phyloP scores from a whole-genome alignment of 768 basidiomycete species.

The Agrocybe praecox region DNA sequence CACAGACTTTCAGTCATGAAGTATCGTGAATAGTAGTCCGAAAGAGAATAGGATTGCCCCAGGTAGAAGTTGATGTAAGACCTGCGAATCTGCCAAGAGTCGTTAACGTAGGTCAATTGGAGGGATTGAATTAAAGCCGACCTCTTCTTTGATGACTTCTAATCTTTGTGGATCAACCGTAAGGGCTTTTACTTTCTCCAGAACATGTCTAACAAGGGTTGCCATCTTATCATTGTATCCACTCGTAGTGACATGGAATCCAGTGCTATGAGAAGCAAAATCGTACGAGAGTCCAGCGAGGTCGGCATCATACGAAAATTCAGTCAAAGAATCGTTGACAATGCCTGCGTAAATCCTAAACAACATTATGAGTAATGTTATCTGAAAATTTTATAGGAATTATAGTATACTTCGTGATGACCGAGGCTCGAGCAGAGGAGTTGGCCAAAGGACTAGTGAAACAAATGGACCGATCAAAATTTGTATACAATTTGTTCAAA shows the following conservation, averaged over 20 bases:
- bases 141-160: slow-evolving; percentile 83
- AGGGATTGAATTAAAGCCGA: slow-evolving; percentile 29
- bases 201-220: slow-evolving; percentile 70
- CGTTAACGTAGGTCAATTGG: slow-evolving; percentile 1
- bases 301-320: slow-evolving; percentile 91
- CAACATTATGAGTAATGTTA: not conserved
- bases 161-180: slow-evolving; percentile 73
- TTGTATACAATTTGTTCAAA: not conserved
- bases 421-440: slow-evolving; percentile 65
- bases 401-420: slow-evolving; percentile 65
- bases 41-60: slow-evolving; percentile 78
- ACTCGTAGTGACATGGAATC: slow-evolving; percentile 64
- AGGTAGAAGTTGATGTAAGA: slow-evolving; percentile 89
- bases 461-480: not conserved
- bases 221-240: slow-evolving; percentile 95
- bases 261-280: slow-evolving; percentile 62
- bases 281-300: slow-evolving; percentile 85
- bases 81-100: slow-evolving; percentile 57
- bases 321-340: slow-evolving; percentile 85
- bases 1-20: slow-evolving; percentile 72
- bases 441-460: slow-evolving; percentile 57
- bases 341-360: slow-evolving; percentile 79
- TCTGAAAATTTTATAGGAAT: not conserved
- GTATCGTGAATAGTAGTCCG: slow-evolving; percentile 76
- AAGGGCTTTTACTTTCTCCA: slow-evolving; percentile 68